phyloP scores from a whole-genome alignment of 2,329 filamentous ascomycete genomes.

The Fusarium buharicum region DNA sequence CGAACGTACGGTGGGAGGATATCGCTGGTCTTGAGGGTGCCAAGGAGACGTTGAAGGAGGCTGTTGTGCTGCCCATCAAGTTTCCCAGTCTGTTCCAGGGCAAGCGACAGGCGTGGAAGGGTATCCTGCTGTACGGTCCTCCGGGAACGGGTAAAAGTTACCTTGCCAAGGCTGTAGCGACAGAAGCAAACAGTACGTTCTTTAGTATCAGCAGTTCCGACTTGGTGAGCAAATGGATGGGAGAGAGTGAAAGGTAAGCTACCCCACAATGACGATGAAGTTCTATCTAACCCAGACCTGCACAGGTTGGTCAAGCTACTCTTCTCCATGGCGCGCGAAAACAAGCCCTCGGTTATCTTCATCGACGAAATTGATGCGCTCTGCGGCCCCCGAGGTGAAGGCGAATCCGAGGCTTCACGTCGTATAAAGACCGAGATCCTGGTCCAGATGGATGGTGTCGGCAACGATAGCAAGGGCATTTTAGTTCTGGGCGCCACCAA shows the following conservation, averaged over 20 bases:
- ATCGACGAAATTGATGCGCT: conserved; percentile 98
- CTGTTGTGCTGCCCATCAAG: conserved; percentile 96
- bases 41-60: conserved; percentile 97
- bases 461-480: conserved; percentile 92
- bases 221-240: conserved; percentile 99
- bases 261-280: background rate
- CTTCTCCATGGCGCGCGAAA: conserved; percentile 97
- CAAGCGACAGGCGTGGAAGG: conserved; percentile 98
- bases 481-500: conserved; percentile 96
- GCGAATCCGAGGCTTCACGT: conserved; percentile 95
- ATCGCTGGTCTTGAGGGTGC: conserved; percentile 93
- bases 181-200: conserved; percentile 98
- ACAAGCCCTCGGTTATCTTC: conserved; percentile 98
- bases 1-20: conserved; percentile 98
- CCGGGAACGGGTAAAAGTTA: conserved; percentile 98
- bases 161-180: conserved; percentile 95
- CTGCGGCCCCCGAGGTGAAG: conserved; percentile 90
- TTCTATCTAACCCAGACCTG: conserved; percentile 34
- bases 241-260: conserved; percentile 90
- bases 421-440: conserved; percentile 99
- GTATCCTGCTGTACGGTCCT: conserved; percentile 93
- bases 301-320: conserved; percentile 90
- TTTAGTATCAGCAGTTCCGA: conserved; percentile 99
- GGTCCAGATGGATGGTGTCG: conserved; percentile 99
- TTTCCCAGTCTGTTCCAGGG: conserved; percentile 97